Evolutionary conservation across 148 eudicot species (phyloP), one percentile per base, ranked within the genome.

Genomic region (Rhododendron ovatum): DNA sequence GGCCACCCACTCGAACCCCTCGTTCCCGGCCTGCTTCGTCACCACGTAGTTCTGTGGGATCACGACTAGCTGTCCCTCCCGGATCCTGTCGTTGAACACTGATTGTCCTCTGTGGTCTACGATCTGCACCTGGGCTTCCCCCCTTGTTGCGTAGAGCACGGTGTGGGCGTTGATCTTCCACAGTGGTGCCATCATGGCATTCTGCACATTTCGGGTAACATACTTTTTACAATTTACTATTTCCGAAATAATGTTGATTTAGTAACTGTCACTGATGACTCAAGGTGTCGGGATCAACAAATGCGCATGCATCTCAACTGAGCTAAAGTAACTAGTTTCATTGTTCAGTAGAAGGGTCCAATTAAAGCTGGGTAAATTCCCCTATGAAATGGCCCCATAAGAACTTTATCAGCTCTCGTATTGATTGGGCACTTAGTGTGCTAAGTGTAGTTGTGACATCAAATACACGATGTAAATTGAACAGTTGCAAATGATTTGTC

Each of bases 11-110:
- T 94, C 94, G 87, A 91, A 92, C 15, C 95, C 98, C 76, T 90
- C 91, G 28, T 92, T 88, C 12, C 89, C 87, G 0, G 98, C 98
- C 81, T 91, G 93, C 84, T 90, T 93, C 79, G 88, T 82, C 26
- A 88, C 88, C 0, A 89, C 98, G 63, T 83, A 95, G 90, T 91
- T 91, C 82, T 95, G 98, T 20, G 98, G 99, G 2, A 94, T 89
- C 20, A 93, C 92, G 88, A 96, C 86, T 0, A 93, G 30, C 35
- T 96, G 96, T 1, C 98, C 96, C 84, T 90, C 86, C 8, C 85
- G 84, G n/a, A 96, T 53, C 81, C 79, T 88, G 26, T 88, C 92
- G 83, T 95, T 90, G 87, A 95, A 95, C 83, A 95, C 90, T 0
- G 91, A 82, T 75, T 91, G 78, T 24, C 96, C 98, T 4, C 84